Percentiles rank a stretch among this genome's conserved stretches.
These are phyloP conservation scores for Aurifilum marmelostoma DNA, from an alignment of 2,329 filamentous ascomycete species.

Conservation along the genomic window DNA sequence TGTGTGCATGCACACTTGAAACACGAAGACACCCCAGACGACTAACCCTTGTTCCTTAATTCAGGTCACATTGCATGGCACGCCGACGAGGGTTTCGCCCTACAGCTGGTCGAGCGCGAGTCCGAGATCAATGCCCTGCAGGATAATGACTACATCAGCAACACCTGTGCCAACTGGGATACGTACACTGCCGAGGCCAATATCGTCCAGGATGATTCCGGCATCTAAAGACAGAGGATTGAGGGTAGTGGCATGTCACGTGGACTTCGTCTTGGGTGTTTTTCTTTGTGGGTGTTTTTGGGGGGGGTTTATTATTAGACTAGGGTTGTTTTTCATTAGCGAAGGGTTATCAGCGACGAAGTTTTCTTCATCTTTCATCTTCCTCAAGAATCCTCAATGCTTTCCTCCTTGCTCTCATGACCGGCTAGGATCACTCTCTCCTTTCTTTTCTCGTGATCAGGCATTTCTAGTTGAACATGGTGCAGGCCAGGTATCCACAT, in stretches of 20 bases:
- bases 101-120: slow-evolving; percentile 44
- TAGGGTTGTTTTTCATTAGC: background rate
- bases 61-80: slow-evolving; percentile 37
- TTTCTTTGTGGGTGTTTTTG: background rate
- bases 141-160: slow-evolving; percentile 34
- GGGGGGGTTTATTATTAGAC: background rate
- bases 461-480: no score
- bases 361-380: background rate
- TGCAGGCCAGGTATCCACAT: no score
- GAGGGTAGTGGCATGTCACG: no score
- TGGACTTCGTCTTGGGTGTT: no score
- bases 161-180: slow-evolving; percentile 37
- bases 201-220: slow-evolving; percentile 39
- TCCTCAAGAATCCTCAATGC: background rate
- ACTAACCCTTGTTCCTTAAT: background rate
- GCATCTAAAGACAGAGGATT: slow-evolving; percentile 36
- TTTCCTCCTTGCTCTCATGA: no score
- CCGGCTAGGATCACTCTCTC: no score
- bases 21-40: background rate
- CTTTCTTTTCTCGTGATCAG: no score
- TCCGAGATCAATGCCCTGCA: slow-evolving; percentile 29
- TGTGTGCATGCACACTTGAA: no score
- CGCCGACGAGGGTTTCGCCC: slow-evolving; percentile 47
- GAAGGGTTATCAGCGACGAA: background rate
- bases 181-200: slow-evolving; percentile 33